phyloP scores from a whole-genome alignment of 1,284 basidiomycete species.

The Kwoniella shivajii region DNA sequence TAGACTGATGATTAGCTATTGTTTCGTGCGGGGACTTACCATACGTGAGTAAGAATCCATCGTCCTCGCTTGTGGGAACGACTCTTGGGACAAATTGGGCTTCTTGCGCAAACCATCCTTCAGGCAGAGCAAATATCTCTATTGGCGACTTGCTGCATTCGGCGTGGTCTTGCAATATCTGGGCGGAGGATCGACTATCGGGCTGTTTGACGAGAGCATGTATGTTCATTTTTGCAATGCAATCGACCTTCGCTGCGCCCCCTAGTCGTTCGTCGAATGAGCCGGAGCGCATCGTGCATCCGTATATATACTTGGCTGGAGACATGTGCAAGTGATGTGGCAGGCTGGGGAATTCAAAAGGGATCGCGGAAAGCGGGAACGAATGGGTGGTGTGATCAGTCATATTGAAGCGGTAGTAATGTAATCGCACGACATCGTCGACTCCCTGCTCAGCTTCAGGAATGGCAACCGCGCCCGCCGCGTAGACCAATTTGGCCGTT shows the following conservation, averaged over 20 bases:
- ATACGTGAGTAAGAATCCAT: slow-evolving; percentile 58
- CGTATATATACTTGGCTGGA: slow-evolving; percentile 54
- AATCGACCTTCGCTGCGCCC: slow-evolving; percentile 58
- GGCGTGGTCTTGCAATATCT: slow-evolving; percentile 45
- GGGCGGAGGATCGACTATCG: slow-evolving; percentile 49
- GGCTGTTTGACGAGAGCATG: slow-evolving; percentile 47
- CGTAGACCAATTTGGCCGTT: slow-evolving; percentile 57
- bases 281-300: slow-evolving; percentile 52
- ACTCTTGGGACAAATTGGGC: slow-evolving; percentile 53
- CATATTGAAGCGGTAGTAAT: slow-evolving; percentile 56
- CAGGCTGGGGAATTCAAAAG: slow-evolving; percentile 58
- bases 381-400: slow-evolving; percentile 44
- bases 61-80: slow-evolving; percentile 50
- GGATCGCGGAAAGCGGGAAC: slow-evolving; percentile 57
- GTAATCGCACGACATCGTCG: slow-evolving; percentile 56
- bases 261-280: slow-evolving; percentile 57
- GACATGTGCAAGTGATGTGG: slow-evolving; percentile 50
- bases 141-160: slow-evolving; percentile 34
- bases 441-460: slow-evolving; percentile 42
- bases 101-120: slow-evolving; percentile 56
- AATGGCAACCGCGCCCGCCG: slow-evolving; percentile 56
- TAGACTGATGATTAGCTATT: slow-evolving; percentile 43
- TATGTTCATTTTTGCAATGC: slow-evolving; percentile 57
- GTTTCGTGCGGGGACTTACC: too few species aligned
- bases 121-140: slow-evolving; percentile 55